Percentiles rank a stretch among this genome's conserved stretches.
Conservation (phyloP, 768 basidiomycete genomes). For the Tephrocybe sp. region DNA sequence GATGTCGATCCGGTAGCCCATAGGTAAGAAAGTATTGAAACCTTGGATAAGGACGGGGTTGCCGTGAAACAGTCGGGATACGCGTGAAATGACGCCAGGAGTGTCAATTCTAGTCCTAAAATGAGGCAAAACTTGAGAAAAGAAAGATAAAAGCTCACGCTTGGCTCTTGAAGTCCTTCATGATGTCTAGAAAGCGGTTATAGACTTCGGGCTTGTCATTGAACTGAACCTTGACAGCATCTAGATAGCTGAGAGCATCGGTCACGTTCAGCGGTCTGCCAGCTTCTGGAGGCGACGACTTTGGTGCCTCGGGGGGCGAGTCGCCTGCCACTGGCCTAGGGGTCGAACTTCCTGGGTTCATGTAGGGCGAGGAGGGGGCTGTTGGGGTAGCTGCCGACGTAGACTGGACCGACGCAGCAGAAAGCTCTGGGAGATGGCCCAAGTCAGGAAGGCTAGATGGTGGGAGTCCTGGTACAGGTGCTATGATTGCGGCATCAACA, state of each 20-base stretch:
- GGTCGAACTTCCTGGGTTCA: slow-evolving; percentile 21
- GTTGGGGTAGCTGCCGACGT: neutral
- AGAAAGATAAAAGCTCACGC: slow-evolving; percentile 50
- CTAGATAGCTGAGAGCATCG: slow-evolving; percentile 91
- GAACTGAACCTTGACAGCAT: slow-evolving; percentile 93
- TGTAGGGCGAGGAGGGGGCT: slow-evolving; percentile 8
- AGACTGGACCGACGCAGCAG: slow-evolving; percentile 5
- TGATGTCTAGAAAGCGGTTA: slow-evolving; percentile 92
- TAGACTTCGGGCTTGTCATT: slow-evolving; percentile 90
- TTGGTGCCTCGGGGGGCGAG: slow-evolving; percentile 27
- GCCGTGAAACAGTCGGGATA: slow-evolving; percentile 89
- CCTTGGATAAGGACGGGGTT: slow-evolving; percentile 91
- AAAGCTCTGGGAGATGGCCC: slow-evolving; percentile 10
- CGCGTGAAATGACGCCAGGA: slow-evolving; percentile 94
- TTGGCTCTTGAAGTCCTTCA: slow-evolving; percentile 99
- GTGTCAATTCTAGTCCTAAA: slow-evolving; percentile 79
- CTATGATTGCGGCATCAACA: slow-evolving; percentile 22
- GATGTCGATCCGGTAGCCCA: slow-evolving; percentile 91
- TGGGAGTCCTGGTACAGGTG: slow-evolving; percentile 21
- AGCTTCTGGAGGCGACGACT: slow-evolving; percentile 32
- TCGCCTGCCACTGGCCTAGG: slow-evolving; percentile 38
- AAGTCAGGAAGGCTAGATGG: slow-evolving; percentile 13
- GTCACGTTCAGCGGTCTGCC: slow-evolving; percentile 83
- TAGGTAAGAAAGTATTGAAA: slow-evolving; percentile 96
- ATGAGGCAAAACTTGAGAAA: slow-evolving; percentile 12